Evolutionary conservation across 805 yeast species (phyloP).

Genomic region (Lipomyces mesembrius): DNA sequence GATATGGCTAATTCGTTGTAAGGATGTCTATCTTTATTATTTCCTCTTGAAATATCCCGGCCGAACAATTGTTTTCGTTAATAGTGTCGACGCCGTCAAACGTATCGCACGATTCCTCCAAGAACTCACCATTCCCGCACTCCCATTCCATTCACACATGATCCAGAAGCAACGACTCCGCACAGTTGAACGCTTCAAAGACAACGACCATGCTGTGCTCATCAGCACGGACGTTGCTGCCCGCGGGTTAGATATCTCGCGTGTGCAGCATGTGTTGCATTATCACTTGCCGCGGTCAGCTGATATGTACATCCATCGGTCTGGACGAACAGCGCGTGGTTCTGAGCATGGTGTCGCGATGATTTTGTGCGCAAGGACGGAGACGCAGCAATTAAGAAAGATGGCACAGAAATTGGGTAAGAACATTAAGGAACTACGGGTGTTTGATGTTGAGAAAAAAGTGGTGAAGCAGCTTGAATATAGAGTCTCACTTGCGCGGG

Average conservation of each 20-base stretch:
- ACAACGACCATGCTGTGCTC: constrained; percentile 56
- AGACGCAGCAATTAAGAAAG: constrained; percentile 83
- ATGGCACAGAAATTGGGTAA: constrained; percentile 64
- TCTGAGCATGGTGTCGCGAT: constrained; percentile 88
- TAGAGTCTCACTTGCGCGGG: constrained; percentile 69
- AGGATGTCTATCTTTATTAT: constrained; percentile 83
- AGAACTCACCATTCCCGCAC: constrained; percentile 65
- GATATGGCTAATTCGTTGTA: background rate
- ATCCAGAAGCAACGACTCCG: constrained; percentile 89
- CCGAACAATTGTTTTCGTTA: constrained; percentile 85
- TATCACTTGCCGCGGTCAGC: constrained; percentile 95
- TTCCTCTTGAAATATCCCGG: constrained; percentile 87
- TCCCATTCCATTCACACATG: constrained; percentile 91
- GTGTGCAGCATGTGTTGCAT: constrained; percentile 91
- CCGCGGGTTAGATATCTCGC: constrained; percentile 91
- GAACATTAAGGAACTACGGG: constrained; percentile 58
- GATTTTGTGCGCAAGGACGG: constrained; percentile 90
- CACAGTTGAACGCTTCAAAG: constrained; percentile 77
- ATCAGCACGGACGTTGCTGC: constrained; percentile 98
- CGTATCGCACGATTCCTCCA: constrained; percentile 76
- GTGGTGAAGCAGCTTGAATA: constrained; percentile 71
- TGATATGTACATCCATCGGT: constrained; percentile 91
- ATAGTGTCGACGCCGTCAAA: constrained; percentile 93
- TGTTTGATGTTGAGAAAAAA: constrained; percentile 77
- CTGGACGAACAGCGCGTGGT: constrained; percentile 99